Evolutionary conservation across 2,329 filamentous ascomycete species (phyloP), one percentile per base, ranked within the genome.

Genomic region (Cryoendolithus antarcticus): DNA sequence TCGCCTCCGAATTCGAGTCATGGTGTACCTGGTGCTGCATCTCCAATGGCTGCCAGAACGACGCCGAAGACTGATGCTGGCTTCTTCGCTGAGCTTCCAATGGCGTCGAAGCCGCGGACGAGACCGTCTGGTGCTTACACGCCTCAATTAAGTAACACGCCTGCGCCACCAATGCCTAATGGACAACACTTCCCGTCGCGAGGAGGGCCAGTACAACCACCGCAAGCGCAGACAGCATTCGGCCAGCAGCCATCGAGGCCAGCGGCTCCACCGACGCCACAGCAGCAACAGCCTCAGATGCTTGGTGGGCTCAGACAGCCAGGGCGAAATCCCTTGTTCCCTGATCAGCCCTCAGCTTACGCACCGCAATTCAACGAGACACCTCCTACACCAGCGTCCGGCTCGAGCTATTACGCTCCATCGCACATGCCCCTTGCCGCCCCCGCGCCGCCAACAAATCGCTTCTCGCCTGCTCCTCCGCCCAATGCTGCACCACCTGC

Each of bases 61-160:
- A 54, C 50, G 12, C 48, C 54, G 4, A 52, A 50, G 35, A 46
- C 39, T 45, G 58, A 55, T 3, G 59, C 48, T 40, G 64, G 63
- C 9, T 70, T 71, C 51, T 70, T 71, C 39, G 66, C 59, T 13
- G 67, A 71, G 41, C 51, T 71, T 4, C 67, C 67, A 12, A 48
- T 68, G 8, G 56, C 58, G 0, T 49, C 59, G 0, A 68, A 66
- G 44, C 58, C 64, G 10, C 59, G 57, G 24, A 43, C 47, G 12
- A 49, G 53, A 24, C 52, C 47, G 8, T 49, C 48, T n/a, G 49
- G 50, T 9, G 42, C 44, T 13, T 55, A 55, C 35, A 51, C 52
- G 3, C 53, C 54, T 28, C 50, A 51, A 36, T 38, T 42, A n/a
- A 45, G 43, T 24, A 36, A 41, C 27, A 35, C 38, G 10, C 35